Percentiles rank a stretch among this genome's conserved stretches.
phyloP scores from a whole-genome alignment of 2,329 filamentous ascomycete species.

The Stromatinia cepivora region DNA sequence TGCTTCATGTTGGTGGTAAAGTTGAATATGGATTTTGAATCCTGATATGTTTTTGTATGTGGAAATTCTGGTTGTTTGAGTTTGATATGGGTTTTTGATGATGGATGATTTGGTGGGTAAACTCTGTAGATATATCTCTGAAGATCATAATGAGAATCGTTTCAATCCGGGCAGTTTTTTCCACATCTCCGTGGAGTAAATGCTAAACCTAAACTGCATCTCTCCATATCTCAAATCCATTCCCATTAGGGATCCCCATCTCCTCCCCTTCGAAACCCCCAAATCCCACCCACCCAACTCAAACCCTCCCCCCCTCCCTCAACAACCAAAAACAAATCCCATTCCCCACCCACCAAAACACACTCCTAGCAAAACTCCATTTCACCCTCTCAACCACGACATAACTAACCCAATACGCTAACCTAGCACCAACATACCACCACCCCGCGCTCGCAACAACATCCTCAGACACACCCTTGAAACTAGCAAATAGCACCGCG shows the following conservation, averaged over 20 bases:
- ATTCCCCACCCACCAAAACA: constrained; percentile 49
- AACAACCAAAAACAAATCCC: constrained; percentile 44
- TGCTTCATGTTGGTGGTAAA: too few relatives aligned
- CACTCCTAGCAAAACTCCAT: constrained; percentile 43
- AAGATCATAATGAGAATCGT: too few relatives aligned
- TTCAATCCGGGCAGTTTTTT: too few relatives aligned
- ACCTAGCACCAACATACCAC: constrained; percentile 45
- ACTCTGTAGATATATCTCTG: too few relatives aligned
- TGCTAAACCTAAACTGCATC: too few relatives aligned
- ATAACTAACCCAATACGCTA: constrained; percentile 47
- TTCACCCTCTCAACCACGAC: constrained; percentile 43
- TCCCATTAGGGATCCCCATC: not conserved
- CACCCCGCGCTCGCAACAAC: constrained; percentile 45
- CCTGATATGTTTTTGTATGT: too few relatives aligned
- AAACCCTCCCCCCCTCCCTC: constrained; percentile 40
- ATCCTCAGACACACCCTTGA: constrained; percentile 43
- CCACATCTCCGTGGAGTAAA: too few relatives aligned
- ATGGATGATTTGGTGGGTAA: too few relatives aligned
- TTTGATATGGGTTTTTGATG: too few relatives aligned
- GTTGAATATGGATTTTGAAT: too few relatives aligned
- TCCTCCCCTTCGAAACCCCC: not conserved
- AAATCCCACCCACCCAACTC: constrained; percentile 33
- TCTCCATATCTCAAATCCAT: too few relatives aligned
- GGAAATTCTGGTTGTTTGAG: too few relatives aligned
- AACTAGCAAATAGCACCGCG: constrained; percentile 44